phyloP scores from a whole-genome alignment of 2,329 filamentous ascomycete species.

The Fusarium nematophilum region DNA sequence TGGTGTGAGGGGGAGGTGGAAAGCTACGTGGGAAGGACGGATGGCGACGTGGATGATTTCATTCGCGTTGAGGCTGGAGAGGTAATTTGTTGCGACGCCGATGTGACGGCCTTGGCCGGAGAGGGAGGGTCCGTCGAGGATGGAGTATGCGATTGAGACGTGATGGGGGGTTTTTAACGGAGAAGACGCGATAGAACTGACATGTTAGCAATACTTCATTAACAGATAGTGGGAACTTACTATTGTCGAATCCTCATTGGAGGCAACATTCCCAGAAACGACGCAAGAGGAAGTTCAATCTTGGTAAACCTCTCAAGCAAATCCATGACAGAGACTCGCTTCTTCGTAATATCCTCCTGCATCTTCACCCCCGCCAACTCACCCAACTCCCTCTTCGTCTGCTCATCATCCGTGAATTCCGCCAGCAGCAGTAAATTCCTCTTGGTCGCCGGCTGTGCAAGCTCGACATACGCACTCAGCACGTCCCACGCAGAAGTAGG shows the following conservation, averaged over 20 bases:
- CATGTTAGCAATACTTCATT: background rate
- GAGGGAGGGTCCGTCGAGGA: constrained; percentile 38
- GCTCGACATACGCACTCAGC: constrained; percentile 74
- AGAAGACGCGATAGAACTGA: constrained; percentile 73
- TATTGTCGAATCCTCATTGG: constrained; percentile 64
- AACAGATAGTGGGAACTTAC: background rate
- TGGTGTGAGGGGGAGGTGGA: constrained; percentile 57
- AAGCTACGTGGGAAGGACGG: constrained; percentile 50
- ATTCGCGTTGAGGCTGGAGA: constrained; percentile 56
- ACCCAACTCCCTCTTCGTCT: constrained; percentile 49
- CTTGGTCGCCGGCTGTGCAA: constrained; percentile 74
- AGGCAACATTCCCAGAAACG: constrained; percentile 72
- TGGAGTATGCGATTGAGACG: background rate
- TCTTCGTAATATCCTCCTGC: constrained; percentile 55
- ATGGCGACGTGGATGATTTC: constrained; percentile 60
- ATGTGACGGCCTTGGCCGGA: constrained; percentile 51
- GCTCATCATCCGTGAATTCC: constrained; percentile 48
- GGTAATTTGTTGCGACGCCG: constrained; percentile 70
- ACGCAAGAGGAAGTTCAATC: constrained; percentile 65
- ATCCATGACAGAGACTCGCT: constrained; percentile 68
- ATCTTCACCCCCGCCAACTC: constrained; percentile 50
- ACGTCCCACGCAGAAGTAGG: constrained; percentile 70
- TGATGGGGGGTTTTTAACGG: constrained; percentile 63
- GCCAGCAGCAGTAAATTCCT: constrained; percentile 49
- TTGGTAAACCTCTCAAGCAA: constrained; percentile 67